Base-by-base conservation (phyloP, 306 rosid genomes). In the Carpinus viminea region DNA sequence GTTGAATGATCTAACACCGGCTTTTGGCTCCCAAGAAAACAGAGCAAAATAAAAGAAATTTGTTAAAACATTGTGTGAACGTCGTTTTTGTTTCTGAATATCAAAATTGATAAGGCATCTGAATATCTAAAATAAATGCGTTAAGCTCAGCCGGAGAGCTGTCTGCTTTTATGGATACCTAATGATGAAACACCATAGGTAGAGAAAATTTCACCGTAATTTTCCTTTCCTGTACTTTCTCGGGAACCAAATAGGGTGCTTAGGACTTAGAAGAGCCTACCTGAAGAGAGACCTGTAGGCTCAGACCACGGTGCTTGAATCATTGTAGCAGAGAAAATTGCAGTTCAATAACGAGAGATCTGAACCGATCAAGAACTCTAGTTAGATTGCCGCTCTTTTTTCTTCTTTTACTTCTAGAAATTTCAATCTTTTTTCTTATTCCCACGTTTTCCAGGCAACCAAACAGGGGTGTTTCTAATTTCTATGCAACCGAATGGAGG, bases 261-360 rank as follows among this genome's bases (percentile, higher is more conserved):
- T 41, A 41, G 45, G 6, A 26, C 16, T 8, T 9, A 57, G 60
- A 47, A 52, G 15, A 43, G 72, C 51, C n/a, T 59, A 87, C 90
- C 90, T 81, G 86, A 76, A 73, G 64, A 87, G 69, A 57, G 88
- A 69, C 81, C 80, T 76, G 81, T 70, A 73, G 47, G 76, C n/a
- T n/a, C n/a, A n/a, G n/a, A n/a, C n/a, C n/a, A n/a, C n/a, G n/a
- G n/a, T n/a, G n/a, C n/a, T n/a, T n/a, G n/a, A n/a, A n/a, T n/a
- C n/a, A n/a, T n/a, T n/a, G n/a, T n/a, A n/a, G n/a, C n/a, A n/a
- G n/a, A n/a, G n/a, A 20, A 59, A 59, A 24, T 4, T 28, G 31
- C 20, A 12, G 65, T 17, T 3, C 20, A 59, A 59, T 24, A 24
- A 11, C 65, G 0, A 24, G 36, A 59, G 24, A 59, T 59, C 65